Percentiles rank a stretch among this genome's conserved stretches.
These are phyloP conservation scores for Rhodotorula sp. DNA, from an alignment of 1,284 basidiomycete genomes.

Conservation along the genomic window DNA sequence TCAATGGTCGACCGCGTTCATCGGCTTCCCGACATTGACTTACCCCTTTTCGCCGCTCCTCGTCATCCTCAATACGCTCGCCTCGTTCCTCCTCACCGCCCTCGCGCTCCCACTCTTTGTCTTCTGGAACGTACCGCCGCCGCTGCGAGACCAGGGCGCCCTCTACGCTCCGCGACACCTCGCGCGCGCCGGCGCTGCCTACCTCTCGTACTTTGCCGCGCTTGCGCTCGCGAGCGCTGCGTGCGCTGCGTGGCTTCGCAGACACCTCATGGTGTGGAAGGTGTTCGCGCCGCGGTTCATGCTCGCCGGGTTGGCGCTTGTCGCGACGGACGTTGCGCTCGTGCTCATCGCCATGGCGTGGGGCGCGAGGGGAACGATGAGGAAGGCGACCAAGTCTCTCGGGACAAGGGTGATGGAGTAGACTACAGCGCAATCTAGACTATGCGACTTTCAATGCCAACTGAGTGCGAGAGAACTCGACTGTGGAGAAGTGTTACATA, in stretches of 20 bases:
- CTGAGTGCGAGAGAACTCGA: too few relatives aligned
- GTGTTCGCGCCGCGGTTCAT: conserved; percentile 92
- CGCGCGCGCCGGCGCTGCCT: conserved; percentile 60
- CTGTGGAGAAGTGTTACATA: neutral
- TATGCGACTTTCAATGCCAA: too few relatives aligned
- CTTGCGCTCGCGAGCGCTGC: conserved; percentile 70
- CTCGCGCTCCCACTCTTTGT: conserved; percentile 71
- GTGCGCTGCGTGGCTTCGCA: conserved; percentile 72
- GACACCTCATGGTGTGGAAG: conserved; percentile 99
- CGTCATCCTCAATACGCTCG: conserved; percentile 79
- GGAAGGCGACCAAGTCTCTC: conserved; percentile 24
- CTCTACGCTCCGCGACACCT: conserved; percentile 48
- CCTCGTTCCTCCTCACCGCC: conserved; percentile 64
- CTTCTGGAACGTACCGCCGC: conserved; percentile 83
- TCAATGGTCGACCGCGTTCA: conserved; percentile 94
- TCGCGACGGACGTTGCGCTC: conserved; percentile 27
- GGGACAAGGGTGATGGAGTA: conserved; percentile 35
- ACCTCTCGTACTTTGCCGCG: conserved; percentile 68
- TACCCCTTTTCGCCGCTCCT: conserved; percentile 77
- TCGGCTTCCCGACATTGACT: conserved; percentile 66
- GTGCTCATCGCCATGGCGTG: conserved; percentile 27
- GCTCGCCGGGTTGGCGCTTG: conserved; percentile 29
- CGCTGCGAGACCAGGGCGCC: conserved; percentile 37
- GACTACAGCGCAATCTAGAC: neutral
- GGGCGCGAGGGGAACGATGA: conserved; percentile 21